Evolutionary conservation across 1,139 yeast genomes (phyloP), one percentile per base, ranked within the genome.

Genomic region (Candida sanyaensis): DNA sequence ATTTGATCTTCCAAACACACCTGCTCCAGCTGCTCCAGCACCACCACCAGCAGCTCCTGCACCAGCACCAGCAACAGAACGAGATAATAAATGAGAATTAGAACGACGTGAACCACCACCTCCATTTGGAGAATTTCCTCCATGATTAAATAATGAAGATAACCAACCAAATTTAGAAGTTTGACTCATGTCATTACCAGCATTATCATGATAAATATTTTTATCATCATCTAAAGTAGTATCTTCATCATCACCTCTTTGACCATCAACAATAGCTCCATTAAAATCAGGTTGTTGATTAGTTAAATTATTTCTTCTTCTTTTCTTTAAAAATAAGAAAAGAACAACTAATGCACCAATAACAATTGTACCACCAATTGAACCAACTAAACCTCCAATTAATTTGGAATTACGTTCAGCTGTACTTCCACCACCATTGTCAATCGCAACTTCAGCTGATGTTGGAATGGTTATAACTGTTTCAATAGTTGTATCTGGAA

Each of bases 251-350:
- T 47, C 45, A n/a, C 42, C 41, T 13, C 30, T 23, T 12, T 13
- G 11, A 13, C 37, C 37, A 28, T 40, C 48, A 38, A 3, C 38
- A 13, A 37, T 45, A 6, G 40, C 47, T 49, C 68, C 71, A 45
- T 71, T 71, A 56, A 75, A 75, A 53, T 75, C 78, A 0, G 80
- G 80, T 29, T 73, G 70, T 54, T 73, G 80, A 60, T 75, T 75
- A 44, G 73, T 69, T 42, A 71, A 57, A 28, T 61, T 50, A 27
- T 58, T 57, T 42, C 63, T 59, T 51, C 61, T 65, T 36, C 75
- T 58, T 47, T 62, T 68, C 50, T 65, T 73, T 52, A 74, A 58
- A 50, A 69, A 67, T 32, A 75, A 56, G 53, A 74, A 71, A 17
- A 73, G 53, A 12, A 71, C 65, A 26, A 72, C 77, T 12, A 73